Evolutionary conservation across 148 eudicot genomes (phyloP), one percentile per base, ranked within the genome.

Genomic region (Hydrangea macrophylla): DNA sequence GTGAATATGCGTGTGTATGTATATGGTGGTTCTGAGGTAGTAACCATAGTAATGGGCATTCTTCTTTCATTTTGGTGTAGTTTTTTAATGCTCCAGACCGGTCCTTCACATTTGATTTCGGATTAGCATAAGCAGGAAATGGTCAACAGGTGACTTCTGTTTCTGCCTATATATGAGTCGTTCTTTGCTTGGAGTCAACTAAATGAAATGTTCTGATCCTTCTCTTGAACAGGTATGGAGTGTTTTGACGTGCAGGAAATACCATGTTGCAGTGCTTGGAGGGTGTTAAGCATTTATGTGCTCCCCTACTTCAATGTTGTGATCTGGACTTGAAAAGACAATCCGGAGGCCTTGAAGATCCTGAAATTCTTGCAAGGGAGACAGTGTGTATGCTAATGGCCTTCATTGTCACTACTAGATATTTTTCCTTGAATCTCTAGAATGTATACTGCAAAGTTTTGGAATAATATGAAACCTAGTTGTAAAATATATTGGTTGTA

Each of bases 201-300:
- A 26, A 18, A 24, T 36, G 13, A 24, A 55, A 35, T 50, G 75
- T 58, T 60, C 73, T 72, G 50, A 22, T 65, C 36, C 58, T 60
- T 40, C 7, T 25, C 53, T 71, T 59, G 17, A 72, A 70, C 90
- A 90, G 95, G 83, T 67, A 88, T 93, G 90, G 86, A 76, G 86
- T 62, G 59, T 83, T 75, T 76, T 88, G 78, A 85, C 61, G 75
- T 70, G 75, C 79, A 58, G 74, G 78, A 65, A 67, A 59, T 90
- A 90, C 86, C 92, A 93, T 93, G 96, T 78, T 84, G 87, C 89
- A 72, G 89, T 93, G 96, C 80, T 65, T 88, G 86, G 90, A 86
- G 54, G 94, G 88, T 72, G 69, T 92, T 75, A 82, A 83, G 88
- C 93, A 83, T 80, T 83, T 93, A 24, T 78, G 86, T 75, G 82